Base-by-base conservation (phyloP, 2,329 filamentous ascomycete genomes). In the Drechmeria coniospora region DNA sequence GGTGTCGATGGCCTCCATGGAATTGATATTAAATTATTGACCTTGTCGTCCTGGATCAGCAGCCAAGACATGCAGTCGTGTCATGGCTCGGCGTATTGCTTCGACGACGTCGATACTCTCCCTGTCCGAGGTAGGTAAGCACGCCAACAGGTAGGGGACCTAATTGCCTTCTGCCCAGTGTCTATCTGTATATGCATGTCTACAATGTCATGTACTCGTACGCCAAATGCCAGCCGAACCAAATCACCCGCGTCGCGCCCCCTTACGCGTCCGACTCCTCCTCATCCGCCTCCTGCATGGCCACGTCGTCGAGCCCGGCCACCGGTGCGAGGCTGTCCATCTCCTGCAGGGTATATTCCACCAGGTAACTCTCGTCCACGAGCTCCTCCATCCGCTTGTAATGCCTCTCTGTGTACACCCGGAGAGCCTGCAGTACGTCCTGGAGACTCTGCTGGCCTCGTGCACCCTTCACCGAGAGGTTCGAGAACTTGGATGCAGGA, bases 311-410 rank as follows among this genome's bases (percentile, higher is more conserved):
- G 6, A 6, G 21, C 27, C 49, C 51, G 29, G 56, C 34, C 24
- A 54, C 42, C 6, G 66, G 64, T 22, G 61, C 62, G 35, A 77
- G 64, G 49, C 65, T 79, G 46, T 92, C 84, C 86, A 95, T 95
- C 58, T 93, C 81, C 44, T 76, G 69, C 36, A 95, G 60, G 36
- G 87, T 92, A 65, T 92, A 95, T 53, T 93, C 83, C 22, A 95
- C 70, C 43, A 98, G 56, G 54, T 86, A 95, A 47, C 86, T 92
- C 59, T 95, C 90, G 48, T 95, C 87, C 22, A 86, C 73, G 41
- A 94, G 58, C 45, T 92, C 87, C 49, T 93, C 86, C 41, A 90
- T 68, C 30, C 87, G 68, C 51, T 77, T 79, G 52, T 92, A 94
- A 51, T 98, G 90, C 38, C 86, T 69, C 53, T 95, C 84, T 0